These are phyloP conservation scores for Podila clonocystis DNA, from an alignment of 192 early-diverging fungal species.

Conservation along the genomic window DNA sequence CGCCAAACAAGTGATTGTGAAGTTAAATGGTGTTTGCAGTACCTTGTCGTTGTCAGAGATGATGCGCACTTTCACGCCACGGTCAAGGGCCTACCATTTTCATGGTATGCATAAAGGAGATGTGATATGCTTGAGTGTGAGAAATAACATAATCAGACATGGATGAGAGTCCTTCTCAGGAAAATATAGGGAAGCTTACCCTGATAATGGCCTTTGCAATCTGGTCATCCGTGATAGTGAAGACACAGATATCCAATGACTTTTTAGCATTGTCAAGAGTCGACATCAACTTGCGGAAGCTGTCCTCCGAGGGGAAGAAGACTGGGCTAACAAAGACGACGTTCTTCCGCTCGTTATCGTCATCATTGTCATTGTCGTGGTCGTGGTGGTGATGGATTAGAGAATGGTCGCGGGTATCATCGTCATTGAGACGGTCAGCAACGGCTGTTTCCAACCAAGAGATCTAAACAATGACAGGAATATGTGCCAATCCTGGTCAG, in stretches of 20 bases:
- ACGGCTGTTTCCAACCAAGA: constrained; percentile 43
- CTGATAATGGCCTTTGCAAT: constrained; percentile 69
- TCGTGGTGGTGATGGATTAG: not conserved
- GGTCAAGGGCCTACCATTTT: constrained; percentile 14
- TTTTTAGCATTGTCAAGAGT: constrained; percentile 62
- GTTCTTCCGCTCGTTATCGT: not conserved
- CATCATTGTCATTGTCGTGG: constrained; percentile 8
- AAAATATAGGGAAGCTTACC: not conserved
- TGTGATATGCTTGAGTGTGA: not conserved
- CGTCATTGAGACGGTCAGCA: constrained; percentile 25
- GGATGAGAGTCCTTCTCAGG: not conserved
- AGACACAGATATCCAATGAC: constrained; percentile 77
- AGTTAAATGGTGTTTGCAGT: constrained; percentile 8
- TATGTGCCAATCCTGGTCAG: too few species aligned
- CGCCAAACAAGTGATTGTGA: not conserved
- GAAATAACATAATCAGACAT: not conserved
- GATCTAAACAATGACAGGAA: constrained; percentile 11
- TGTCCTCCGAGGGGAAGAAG: constrained; percentile 73
- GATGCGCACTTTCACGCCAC: constrained; percentile 65
- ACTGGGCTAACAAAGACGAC: constrained; percentile 42
- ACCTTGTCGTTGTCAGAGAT: constrained; percentile 78
- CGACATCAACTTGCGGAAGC: constrained; percentile 61
- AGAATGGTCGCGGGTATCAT: constrained; percentile 7
- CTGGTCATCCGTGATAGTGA: constrained; percentile 79
- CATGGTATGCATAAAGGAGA: not conserved